These are phyloP conservation scores for Cicer pinnatifidum DNA, from an alignment of 306 rosid genomes.

Conservation along the genomic window DNA sequence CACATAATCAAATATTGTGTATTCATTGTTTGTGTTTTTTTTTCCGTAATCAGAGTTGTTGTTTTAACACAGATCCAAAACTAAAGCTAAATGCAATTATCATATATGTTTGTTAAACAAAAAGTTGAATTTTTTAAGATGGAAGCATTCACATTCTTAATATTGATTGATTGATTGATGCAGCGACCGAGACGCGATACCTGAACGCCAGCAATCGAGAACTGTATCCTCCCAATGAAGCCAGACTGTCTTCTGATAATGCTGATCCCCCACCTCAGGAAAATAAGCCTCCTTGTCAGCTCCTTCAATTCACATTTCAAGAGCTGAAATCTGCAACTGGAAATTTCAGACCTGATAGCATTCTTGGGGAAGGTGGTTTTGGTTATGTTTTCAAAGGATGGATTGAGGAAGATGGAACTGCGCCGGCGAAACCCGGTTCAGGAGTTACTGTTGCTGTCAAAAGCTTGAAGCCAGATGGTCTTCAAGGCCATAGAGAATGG, in stretches of 20 bases:
- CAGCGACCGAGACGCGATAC: constrained; percentile 92
- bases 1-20: not conserved
- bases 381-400: constrained; percentile 97
- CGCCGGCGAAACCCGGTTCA: constrained; percentile 93
- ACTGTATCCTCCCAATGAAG: constrained; percentile 73
- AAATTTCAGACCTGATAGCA: constrained; percentile 97
- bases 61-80: constrained; percentile 39
- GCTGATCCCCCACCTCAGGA: constrained; percentile 64
- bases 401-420: constrained; percentile 97
- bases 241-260: constrained; percentile 71
- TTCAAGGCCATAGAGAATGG: constrained; percentile 99
- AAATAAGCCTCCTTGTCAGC: constrained; percentile 62
- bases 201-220: constrained; percentile 95
- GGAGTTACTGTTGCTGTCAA: constrained; percentile 94
- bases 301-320: constrained; percentile 81
- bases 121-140: constrained; percentile 30
- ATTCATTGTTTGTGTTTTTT: not conserved
- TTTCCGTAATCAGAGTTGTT: too few species aligned
- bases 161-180: constrained; percentile 37
- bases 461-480: constrained; percentile 95
- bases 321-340: constrained; percentile 94
- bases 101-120: constrained; percentile 7
- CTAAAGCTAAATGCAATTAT: constrained; percentile 26
- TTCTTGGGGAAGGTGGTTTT: constrained; percentile 97
- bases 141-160: constrained; percentile 42